Evolutionary conservation across 163 green algal species (phyloP).

Genomic region (Scenedesmus sp.): DNA sequence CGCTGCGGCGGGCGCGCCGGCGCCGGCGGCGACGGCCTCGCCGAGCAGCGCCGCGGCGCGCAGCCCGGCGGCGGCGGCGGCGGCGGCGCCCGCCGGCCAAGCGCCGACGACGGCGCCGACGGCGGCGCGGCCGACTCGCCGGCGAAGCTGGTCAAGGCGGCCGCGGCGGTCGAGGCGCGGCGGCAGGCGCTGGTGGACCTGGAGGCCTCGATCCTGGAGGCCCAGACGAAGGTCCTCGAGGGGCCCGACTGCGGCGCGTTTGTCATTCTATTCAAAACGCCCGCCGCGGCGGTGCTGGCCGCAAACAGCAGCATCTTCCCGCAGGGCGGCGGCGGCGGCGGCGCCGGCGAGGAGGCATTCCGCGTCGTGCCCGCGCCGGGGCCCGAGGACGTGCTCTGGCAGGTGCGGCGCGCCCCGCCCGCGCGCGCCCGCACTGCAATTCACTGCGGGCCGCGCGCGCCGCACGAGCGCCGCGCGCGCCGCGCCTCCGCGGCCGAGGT

Average conservation of each 20-base stretch:
- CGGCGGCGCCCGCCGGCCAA: background rate
- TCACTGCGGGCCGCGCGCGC: too few relatives aligned
- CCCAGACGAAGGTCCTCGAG: conserved; percentile 28
- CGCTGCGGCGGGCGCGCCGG: too few relatives aligned
- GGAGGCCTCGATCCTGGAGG: conserved; percentile 29
- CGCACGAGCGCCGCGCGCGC: too few relatives aligned
- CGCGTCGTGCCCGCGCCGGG: conserved; percentile 33
- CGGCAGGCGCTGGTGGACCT: conserved; percentile 35
- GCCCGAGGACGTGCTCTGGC: conserved; percentile 48
- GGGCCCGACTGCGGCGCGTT: conserved; percentile 14
- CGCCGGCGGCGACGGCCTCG: background rate
- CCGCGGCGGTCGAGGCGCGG: background rate
- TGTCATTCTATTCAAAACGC: conserved; percentile 48
- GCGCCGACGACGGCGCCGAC: background rate
- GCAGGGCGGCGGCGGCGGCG: conserved; percentile 13
- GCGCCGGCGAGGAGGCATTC: conserved; percentile 13
- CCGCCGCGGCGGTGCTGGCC: conserved; percentile 28
- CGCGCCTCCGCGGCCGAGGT: too few relatives aligned
- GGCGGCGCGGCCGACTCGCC: background rate
- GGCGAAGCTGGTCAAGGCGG: too few relatives aligned
- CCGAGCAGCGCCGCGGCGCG: too few relatives aligned
- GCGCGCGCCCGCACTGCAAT: too few relatives aligned
- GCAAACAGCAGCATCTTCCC: conserved; percentile 37
- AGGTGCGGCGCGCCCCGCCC: too few relatives aligned
- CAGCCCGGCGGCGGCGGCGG: background rate